Conservation (phyloP, 2,329 filamentous ascomycete genomes). For the Ceratocystis alfenasii region DNA sequence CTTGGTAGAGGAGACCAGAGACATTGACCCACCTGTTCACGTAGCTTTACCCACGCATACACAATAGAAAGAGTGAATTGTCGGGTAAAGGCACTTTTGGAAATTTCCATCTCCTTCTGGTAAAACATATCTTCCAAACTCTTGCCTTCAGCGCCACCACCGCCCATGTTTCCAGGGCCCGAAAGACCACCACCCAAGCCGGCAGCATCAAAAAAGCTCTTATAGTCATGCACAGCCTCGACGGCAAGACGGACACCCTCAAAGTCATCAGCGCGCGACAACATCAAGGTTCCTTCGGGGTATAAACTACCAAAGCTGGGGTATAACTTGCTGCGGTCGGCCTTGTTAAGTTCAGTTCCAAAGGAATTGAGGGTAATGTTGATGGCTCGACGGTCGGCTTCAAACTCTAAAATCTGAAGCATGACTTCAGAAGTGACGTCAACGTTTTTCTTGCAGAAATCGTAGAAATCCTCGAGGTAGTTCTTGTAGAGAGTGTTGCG, state of each 20-base stretch:
- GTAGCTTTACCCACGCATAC: conserved; percentile 93
- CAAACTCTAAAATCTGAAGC: conserved; percentile 90
- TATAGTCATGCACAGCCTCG: conserved; percentile 87
- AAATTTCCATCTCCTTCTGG: conserved; percentile 98
- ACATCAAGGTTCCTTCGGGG: conserved; percentile 87
- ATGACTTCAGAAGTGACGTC: conserved; percentile 92
- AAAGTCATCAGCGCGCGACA: conserved; percentile 86
- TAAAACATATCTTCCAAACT: conserved; percentile 97
- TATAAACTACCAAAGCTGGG: conserved; percentile 83
- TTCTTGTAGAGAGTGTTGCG: conserved; percentile 99
- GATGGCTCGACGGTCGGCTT: conserved; percentile 91
- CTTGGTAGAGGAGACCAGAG: background rate
- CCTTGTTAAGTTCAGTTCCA: conserved; percentile 87
- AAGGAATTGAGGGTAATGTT: conserved; percentile 99
- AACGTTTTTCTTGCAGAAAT: conserved; percentile 80
- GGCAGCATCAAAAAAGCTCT: conserved; percentile 87
- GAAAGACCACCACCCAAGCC: conserved; percentile 60
- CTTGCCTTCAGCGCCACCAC: conserved; percentile 69
- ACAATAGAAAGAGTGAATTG: conserved; percentile 94
- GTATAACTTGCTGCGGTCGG: conserved; percentile 90
- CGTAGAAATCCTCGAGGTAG: conserved; percentile 94
- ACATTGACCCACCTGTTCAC: conserved; percentile 69
- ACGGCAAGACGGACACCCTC: conserved; percentile 90
- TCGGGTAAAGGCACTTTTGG: conserved; percentile 84
- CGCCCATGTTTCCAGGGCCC: conserved; percentile 71